Conservation (phyloP, 176 grass and related monocot species). For the Thinopyrum elongatum region DNA sequence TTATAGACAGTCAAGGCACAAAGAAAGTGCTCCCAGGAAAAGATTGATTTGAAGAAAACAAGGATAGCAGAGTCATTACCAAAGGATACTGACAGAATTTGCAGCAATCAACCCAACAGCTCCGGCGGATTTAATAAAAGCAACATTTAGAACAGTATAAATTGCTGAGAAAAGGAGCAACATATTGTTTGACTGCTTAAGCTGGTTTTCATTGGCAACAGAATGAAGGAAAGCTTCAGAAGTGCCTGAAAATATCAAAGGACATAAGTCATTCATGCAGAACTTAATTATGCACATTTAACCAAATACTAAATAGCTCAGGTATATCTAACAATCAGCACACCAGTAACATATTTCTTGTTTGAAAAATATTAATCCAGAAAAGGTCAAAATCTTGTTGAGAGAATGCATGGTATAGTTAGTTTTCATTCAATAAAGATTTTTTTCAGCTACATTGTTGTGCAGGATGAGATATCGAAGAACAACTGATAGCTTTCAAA, state of each 20-base stretch:
- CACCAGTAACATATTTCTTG: constrained; percentile 12
- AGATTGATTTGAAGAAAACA: constrained; percentile 4
- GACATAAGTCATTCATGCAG: not conserved
- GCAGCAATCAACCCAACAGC: constrained; percentile 90
- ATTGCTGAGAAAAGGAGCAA: constrained; percentile 87
- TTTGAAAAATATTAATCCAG: not conserved
- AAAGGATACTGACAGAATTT: constrained; percentile 96
- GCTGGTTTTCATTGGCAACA: constrained; percentile 84
- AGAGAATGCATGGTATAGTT: constrained; percentile 13
- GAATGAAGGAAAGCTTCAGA: constrained; percentile 95
- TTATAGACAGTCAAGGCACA: constrained; percentile 51
- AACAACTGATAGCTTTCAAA: not conserved
- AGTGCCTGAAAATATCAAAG: constrained; percentile 58
- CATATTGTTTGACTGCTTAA: constrained; percentile 85
- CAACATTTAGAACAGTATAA: constrained; percentile 72
- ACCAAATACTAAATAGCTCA: not conserved
- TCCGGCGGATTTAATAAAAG: constrained; percentile 75
- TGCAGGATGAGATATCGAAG: not conserved
- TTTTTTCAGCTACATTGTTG: not conserved
- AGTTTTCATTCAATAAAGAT: not conserved
- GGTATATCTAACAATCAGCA: not conserved
- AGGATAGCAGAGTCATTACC: constrained; percentile 6
- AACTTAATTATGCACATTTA: not conserved
- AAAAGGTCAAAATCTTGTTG: constrained; percentile 7
- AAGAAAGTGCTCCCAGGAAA: not conserved